Conservation (phyloP, 192 early-diverging fungal species). For the Coemansia asiatica region DNA sequence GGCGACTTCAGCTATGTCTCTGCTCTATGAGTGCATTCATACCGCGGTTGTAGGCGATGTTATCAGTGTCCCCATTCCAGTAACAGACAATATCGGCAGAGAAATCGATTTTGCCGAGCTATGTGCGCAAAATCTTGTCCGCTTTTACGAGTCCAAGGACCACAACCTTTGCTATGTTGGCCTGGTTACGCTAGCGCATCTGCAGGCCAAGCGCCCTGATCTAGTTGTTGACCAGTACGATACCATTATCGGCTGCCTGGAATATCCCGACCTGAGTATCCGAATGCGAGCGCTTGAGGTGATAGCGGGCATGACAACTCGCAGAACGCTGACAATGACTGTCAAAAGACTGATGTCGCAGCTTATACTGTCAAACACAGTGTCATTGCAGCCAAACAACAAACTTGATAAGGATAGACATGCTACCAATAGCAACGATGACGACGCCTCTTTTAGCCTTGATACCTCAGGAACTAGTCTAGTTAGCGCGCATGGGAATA, state of each 20-base stretch:
- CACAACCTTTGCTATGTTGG: conserved; percentile 91
- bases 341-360: conserved; percentile 84
- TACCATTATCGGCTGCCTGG: conserved; percentile 83
- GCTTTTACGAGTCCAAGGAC: conserved; percentile 83
- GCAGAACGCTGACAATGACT: conserved; percentile 74
- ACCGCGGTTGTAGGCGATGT: conserved; percentile 90
- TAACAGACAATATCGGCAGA: conserved; percentile 43
- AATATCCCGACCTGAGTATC: conserved; percentile 90
- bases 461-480: conserved; percentile 26
- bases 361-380: conserved; percentile 60
- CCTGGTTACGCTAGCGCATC: conserved; percentile 77
- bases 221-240: conserved; percentile 80
- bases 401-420: background rate
- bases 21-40: conserved; percentile 97
- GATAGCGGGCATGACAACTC: conserved; percentile 79
- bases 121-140: conserved; percentile 78
- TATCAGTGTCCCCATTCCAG: conserved; percentile 61
- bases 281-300: conserved; percentile 85
- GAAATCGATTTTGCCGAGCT: conserved; percentile 67
- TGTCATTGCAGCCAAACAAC: conserved; percentile 24
- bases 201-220: conserved; percentile 82
- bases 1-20: conserved; percentile 89
- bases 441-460: background rate
- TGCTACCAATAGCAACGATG: conserved; percentile 8
- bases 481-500: conserved; percentile 31